Conservation (phyloP, 345 rosid genomes). For the Lepidium africanum region DNA sequence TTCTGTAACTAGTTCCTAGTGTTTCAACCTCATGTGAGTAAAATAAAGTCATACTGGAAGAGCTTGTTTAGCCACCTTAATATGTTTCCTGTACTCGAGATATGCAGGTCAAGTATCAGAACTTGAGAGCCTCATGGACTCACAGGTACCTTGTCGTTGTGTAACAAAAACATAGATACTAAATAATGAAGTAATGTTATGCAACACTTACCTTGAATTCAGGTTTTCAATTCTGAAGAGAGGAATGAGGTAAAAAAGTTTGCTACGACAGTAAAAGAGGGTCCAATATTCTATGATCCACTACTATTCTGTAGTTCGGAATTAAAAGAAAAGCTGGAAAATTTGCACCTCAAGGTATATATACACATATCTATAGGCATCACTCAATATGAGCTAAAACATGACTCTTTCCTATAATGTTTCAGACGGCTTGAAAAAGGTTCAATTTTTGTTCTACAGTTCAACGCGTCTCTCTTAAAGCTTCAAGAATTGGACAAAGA, state of each 20-base stretch:
- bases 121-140: slow-evolving; percentile 72
- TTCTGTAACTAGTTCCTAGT: background rate
- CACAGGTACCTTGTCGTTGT: slow-evolving; percentile 39
- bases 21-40: background rate
- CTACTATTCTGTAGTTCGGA: slow-evolving; percentile 27
- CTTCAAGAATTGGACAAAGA: slow-evolving; percentile 36
- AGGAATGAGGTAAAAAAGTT: slow-evolving; percentile 36
- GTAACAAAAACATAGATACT: background rate
- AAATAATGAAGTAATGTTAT: background rate
- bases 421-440: background rate
- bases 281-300: slow-evolving; percentile 50
- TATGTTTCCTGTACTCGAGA: slow-evolving; percentile 41
- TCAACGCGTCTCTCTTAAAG: slow-evolving; percentile 39
- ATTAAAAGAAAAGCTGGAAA: slow-evolving; percentile 50
- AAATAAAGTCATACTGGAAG: background rate
- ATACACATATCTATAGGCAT: background rate
- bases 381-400: background rate
- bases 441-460: slow-evolving; percentile 39
- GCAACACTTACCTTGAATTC: slow-evolving; percentile 17
- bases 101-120: slow-evolving; percentile 60
- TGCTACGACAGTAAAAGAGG: slow-evolving; percentile 52
- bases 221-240: slow-evolving; percentile 62
- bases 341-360: slow-evolving; percentile 61
- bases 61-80: slow-evolving; percentile 8
- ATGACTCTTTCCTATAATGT: slow-evolving; percentile 1